Conservation (phyloP, 495 filamentous ascomycete species). For the Annulohypoxylon stygium region DNA sequence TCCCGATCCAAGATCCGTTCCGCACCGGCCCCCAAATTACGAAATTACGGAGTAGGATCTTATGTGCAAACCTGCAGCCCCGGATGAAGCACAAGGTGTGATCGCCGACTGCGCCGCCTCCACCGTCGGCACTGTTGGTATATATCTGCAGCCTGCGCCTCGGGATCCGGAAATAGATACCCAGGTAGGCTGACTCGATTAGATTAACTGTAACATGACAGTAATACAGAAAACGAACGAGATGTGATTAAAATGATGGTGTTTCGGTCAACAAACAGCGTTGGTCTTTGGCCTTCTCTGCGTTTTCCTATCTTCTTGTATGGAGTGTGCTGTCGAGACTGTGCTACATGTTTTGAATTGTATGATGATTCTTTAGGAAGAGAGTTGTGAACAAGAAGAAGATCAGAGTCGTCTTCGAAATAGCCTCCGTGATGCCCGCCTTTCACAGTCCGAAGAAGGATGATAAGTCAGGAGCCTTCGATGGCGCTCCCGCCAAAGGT, state of each 20-base stretch:
- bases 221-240: background rate
- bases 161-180: constrained; percentile 18
- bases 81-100: constrained; percentile 1
- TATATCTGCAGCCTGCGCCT: constrained; percentile 4
- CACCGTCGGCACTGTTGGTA: constrained; percentile 10
- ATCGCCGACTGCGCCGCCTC: constrained; percentile 25
- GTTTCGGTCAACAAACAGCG: background rate
- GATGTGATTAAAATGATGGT: background rate
- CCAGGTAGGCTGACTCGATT: background rate
- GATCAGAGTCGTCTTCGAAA: background rate
- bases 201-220: background rate
- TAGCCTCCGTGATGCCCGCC: background rate
- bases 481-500: no score
- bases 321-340: background rate
- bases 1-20: background rate
- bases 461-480: background rate
- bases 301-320: background rate
- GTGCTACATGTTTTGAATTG: background rate
- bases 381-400: background rate
- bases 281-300: background rate
- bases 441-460: background rate
- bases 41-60: background rate
- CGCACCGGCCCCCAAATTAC: background rate
- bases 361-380: background rate
- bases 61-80: background rate